Base-by-base conservation (phyloP, 1,284 basidiomycete genomes). In the Moesziomyces antarcticus region DNA sequence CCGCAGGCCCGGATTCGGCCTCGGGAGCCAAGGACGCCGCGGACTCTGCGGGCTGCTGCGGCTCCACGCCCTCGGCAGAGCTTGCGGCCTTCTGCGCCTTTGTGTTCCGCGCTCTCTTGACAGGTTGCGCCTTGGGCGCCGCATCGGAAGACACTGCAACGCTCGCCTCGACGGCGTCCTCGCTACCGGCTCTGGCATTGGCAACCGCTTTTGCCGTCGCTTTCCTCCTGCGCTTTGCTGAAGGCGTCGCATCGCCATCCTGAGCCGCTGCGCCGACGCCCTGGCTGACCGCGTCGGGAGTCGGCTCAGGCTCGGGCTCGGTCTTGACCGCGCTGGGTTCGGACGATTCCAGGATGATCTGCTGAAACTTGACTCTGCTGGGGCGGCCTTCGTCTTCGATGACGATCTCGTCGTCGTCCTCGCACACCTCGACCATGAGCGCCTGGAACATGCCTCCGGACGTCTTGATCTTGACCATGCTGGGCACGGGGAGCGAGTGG, bases 391-490 rank as follows among this genome's bases (percentile, higher is more conserved):
- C 58, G n/a, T 75, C 73, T 45, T 71, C 67, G 41, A 75, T 71
- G 20, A 71, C 46, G 22, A 75, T 65, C 50, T 71, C 73, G 46
- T 75, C 73, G 25, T 57, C 63, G 8, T 60, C 67, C 16, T 75
- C 63, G 21, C 35, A 49, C 10, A 75, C 56, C 42, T 71, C 67
- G 40, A 66, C 62, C 67, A 71, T 68, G 21, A 67, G 41, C 14
- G 68, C 73, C 35, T 71, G 63, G 59, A 69, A 81, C 55, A 76
- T 62, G 41, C 75, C 74, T 21, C 77, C 67, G 5, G 71, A 58
- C 21, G 64, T 61, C 57, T 73, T 76, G 55, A 81, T 61, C 30
- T 63, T 73, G 52, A 80, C 54, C 27, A 59, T 56, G 20, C 56
- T 47, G 1, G 71, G 73, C 5, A 63, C 43, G 14, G 56, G 51